These are phyloP conservation scores for Phialemonium atrogriseum DNA, from an alignment of 2,329 filamentous ascomycete species.

Conservation along the genomic window DNA sequence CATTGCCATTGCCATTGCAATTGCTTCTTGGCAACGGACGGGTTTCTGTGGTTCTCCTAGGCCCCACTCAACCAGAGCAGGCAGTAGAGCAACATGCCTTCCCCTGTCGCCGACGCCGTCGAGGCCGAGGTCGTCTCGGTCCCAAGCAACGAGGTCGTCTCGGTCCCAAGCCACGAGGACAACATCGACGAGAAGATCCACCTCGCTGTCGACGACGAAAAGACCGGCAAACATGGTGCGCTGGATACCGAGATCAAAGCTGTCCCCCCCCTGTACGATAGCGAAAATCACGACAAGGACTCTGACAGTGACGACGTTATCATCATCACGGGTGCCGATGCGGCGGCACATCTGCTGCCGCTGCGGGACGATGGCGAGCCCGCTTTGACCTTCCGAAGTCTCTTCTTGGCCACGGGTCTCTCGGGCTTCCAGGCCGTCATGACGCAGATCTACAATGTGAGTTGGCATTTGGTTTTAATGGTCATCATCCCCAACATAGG, in stretches of 20 bases:
- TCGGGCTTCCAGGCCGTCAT: slow-evolving; percentile 47
- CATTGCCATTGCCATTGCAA: too few relatives aligned
- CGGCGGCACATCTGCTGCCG: slow-evolving; percentile 37
- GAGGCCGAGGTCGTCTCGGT: slow-evolving; percentile 20
- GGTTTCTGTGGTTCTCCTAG: too few relatives aligned
- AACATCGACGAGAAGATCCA: slow-evolving; percentile 24
- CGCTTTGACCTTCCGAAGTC: slow-evolving; percentile 42
- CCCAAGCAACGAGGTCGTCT: slow-evolving; percentile 18
- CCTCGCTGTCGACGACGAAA: slow-evolving; percentile 8
- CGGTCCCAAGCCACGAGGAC: slow-evolving; percentile 17
- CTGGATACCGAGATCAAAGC: slow-evolving; percentile 15
- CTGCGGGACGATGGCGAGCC: slow-evolving; percentile 44
- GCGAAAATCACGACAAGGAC: slow-evolving; percentile 19
- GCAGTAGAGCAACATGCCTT: not conserved
- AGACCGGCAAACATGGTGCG: not conserved
- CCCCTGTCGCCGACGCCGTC: slow-evolving; percentile 14
- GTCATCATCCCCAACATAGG: not conserved
- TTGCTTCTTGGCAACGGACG: too few relatives aligned
- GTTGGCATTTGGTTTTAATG: slow-evolving; percentile 7
- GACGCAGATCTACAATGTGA: slow-evolving; percentile 45
- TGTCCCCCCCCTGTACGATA: slow-evolving; percentile 9
- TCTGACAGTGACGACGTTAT: slow-evolving; percentile 28
- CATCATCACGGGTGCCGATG: slow-evolving; percentile 44
- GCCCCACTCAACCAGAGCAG: too few relatives aligned
- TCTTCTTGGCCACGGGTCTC: slow-evolving; percentile 40